Base-by-base conservation (phyloP, 306 rosid genomes). In the Oxytropis ochrocephala region DNA sequence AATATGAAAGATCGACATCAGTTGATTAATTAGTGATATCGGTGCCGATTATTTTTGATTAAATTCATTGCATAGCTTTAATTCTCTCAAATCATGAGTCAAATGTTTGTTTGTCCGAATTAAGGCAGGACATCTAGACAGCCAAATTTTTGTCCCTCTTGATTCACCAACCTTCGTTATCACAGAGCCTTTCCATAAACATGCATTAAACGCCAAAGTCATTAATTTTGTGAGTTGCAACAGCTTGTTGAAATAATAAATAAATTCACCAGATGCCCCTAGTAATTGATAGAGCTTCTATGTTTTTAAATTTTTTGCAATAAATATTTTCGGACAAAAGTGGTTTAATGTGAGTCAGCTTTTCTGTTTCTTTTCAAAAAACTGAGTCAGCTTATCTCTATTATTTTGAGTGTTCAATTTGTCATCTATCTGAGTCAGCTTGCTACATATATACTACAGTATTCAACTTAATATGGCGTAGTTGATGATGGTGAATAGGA, bases 321-420 rank as follows among this genome's bases (percentile, higher is more conserved):
- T 55, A 46, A 77, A 70, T 53, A 19, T 6, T 43, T 51, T 58
- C 1, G 0, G 46, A 18, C 48, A 14, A 62, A 61, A 13, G 1
- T 69, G n/a, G 7, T n/a, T n/a, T 11, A 43, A 2, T 43, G 41
- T 10, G 67, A 70, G 24, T 70, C 73, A 70, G 56, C 73, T 46
- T 70, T 21, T 43, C 3, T 46, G 52, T 61, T 52, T 52, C 16
- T 41, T 50, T 44, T 29, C 33, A n/a, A 12, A 41, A 54, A 0
- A 1, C 29, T 41, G 80, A 68, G 5, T 76, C 80, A 60, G 32
- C 70, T 29, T 68, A 39, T 18, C 42, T 48, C 32, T n/a, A 69
- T 60, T 9, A 55, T 33, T 66, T 9, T 27, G 30, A 41, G 6
- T 60, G 39, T 42, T 68, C 56, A 29, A 43, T 29, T 51, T 39